Evolutionary conservation across 352 stramenopile genomes (phyloP), one percentile per base, ranked within the genome.

Genomic region (Saprolegnia diclina): DNA sequence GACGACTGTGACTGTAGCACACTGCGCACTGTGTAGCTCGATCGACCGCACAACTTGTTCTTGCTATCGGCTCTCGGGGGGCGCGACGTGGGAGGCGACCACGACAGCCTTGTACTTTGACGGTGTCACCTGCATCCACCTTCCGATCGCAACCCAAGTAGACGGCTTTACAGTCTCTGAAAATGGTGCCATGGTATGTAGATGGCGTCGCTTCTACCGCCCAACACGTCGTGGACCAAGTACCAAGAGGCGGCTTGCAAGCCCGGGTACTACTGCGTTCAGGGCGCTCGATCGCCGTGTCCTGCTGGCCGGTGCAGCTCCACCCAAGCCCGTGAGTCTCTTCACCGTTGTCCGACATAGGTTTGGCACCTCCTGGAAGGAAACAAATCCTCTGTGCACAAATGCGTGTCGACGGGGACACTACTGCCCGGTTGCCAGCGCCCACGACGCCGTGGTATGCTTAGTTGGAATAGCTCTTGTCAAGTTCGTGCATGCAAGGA

Each of bases 21-120:
- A 2, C 5, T 5, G 0, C 22, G 21, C 24, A 21, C 3, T 61
- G 24, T 45, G 19, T 63, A 69, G 78, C 26, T 72, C 76, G 18
- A 65, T 21, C n/a, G 79, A 92, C 52, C 61, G 81, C 21, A 78
- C 82, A 0, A 78, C 82, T 5, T 92, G 84, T 44, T 67, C 71
- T 19, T 92, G 84, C 64, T 90, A 87, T 67, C 78, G 84, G n/a
- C 65, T 81, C 1, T 67, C 78, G 7, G 79, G 81, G 5, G 84
- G 84, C 13, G 14, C 61, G 0, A 29, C 69, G 0, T 86, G 79
- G 63, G 73, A 90, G 38, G 7, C 24, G 0, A 40, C 73, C 0
- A 64, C 32, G 2, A 42, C 32, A 3, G 72, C 73, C 9, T 71
- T 91, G 14, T 72, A 73, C 38, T 91, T 91, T 61, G 65, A 80